Conservation (phyloP, 306 rosid genomes). For the Rosa rugosa region DNA sequence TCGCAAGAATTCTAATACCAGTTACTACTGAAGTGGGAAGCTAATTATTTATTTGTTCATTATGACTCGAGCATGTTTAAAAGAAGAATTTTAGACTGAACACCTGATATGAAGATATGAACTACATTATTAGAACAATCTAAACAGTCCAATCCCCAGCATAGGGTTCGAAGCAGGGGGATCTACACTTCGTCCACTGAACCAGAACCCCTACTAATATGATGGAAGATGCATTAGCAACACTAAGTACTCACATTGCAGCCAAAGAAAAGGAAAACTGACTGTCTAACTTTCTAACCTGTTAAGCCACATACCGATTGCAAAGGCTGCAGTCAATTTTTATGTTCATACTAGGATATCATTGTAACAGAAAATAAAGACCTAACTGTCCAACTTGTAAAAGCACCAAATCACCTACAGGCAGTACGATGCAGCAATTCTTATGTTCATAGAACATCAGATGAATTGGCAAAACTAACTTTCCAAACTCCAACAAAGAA, state of each 20-base stretch:
- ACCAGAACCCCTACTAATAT: neutral
- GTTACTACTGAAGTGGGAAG: neutral
- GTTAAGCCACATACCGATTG: neutral
- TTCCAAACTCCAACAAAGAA: neutral
- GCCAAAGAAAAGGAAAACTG: neutral
- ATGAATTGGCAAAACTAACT: constrained; percentile 3
- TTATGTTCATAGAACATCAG: neutral
- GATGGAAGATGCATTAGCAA: neutral
- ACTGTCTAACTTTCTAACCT: neutral
- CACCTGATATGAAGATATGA: neutral
- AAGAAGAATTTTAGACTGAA: neutral
- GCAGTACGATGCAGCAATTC: neutral
- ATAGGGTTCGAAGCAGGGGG: neutral
- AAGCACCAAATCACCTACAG: neutral
- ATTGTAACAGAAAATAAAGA: neutral
- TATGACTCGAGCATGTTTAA: neutral
- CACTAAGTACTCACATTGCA: neutral
- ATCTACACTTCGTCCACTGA: neutral
- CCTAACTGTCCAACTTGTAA: neutral
- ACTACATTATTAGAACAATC: neutral
- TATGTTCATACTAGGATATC: neutral
- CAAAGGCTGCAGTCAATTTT: neutral
- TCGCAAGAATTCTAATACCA: neutral
- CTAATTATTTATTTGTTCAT: neutral
- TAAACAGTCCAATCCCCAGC: neutral